Conservation (phyloP, 306 rosid genomes). For the Dalbergia oliveri region DNA sequence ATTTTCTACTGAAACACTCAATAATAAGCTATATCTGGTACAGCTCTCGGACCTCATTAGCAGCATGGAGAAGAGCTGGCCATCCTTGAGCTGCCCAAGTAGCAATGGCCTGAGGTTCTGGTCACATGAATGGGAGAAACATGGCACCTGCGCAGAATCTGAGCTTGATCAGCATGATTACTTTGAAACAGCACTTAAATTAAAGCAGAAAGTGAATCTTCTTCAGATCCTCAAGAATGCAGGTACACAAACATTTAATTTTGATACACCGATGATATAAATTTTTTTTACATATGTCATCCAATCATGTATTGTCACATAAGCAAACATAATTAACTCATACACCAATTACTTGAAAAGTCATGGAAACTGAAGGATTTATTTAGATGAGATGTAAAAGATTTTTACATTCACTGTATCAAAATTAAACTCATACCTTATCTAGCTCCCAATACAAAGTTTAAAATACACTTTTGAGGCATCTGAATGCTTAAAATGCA, state of each 20-base stretch:
- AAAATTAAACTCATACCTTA: neutral
- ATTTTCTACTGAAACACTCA: neutral
- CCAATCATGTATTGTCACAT: too few species aligned
- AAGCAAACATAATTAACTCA: too few species aligned
- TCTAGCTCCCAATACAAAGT: neutral
- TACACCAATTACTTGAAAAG: too few species aligned
- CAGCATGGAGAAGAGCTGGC: constrained; percentile 70
- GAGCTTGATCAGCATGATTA: constrained; percentile 72
- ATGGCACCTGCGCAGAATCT: constrained; percentile 85
- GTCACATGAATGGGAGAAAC: constrained; percentile 95
- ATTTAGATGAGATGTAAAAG: too few species aligned
- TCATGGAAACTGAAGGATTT: too few species aligned
- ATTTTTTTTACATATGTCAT: too few species aligned
- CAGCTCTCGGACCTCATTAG: constrained; percentile 66
- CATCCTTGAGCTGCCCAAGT: constrained; percentile 89
- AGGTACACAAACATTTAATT: constrained; percentile 41
- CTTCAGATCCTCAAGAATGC: constrained; percentile 61
- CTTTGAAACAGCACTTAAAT: constrained; percentile 69
- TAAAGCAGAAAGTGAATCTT: constrained; percentile 68
- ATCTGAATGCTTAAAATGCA: neutral
- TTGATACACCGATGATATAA: too few species aligned
- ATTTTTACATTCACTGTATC: too few species aligned
- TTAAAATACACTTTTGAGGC: too few species aligned
- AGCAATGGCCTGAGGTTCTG: constrained; percentile 80
- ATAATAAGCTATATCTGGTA: neutral